Base-by-base conservation (phyloP, 2,329 filamentous ascomycete genomes). In the Cucurbitaria berberidis region DNA sequence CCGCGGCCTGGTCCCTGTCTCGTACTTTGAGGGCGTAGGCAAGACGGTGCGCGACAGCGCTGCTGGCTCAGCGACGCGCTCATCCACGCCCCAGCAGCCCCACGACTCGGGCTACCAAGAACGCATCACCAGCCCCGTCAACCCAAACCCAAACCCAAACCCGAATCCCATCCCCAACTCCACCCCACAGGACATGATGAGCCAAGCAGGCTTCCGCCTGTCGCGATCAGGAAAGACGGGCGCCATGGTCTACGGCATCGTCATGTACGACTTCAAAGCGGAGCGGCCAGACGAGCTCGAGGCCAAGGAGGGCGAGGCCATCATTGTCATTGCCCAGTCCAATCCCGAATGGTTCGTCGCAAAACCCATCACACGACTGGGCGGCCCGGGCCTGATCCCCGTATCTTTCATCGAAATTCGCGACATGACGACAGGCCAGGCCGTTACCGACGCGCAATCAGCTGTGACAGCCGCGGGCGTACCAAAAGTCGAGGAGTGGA, bases 321-420 rank as follows among this genome's bases (percentile, higher is more conserved):
- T 99, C 70, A 97, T 99, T 62, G 93, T 99, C 48, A 98, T 98
- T 72, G 95, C 95, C 39, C 95, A 98, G 76, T 98, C 93, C 6
- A 98, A 98, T 69, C 91, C 93, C 5, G 95, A 99, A 76, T 99
- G 95, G 95, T 98, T 98, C 70, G 93, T 99, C 57, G 95, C 95
- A 45, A 99, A 99, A 77, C 95, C 95, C n/a, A 99, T 99, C 73
- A 93, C 93, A 58, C 85, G 95, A 62, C 82, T 99, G n/a, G 95
- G 95, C 38, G 95, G 95, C 1, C 95, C 95, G 0, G 95, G 95
- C 35, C 78, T 99, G 66, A 98, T 99, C 62, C 95, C 95, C 1
- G 93, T 98, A 27, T 96, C 93, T 0, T 98, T 96, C 74, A 91
- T 99, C 64, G 92, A 99, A 77, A 93, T 99, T 64, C 85, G 91